Percentiles rank a stretch among this genome's conserved stretches.
Conservation (phyloP, 306 rosid species). For the Amphicarpaea edgeworthii region DNA sequence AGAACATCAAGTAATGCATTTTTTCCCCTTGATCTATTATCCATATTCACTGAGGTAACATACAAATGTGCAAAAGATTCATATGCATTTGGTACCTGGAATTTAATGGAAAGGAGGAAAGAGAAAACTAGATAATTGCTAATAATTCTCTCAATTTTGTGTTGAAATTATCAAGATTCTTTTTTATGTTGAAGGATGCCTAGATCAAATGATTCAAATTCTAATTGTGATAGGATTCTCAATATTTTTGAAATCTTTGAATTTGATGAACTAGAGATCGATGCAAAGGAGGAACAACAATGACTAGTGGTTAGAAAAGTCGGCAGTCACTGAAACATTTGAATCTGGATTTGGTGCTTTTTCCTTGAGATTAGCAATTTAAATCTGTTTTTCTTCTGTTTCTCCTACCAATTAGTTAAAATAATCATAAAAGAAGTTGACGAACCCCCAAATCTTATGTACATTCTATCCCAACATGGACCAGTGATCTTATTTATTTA, state of each 20-base stretch:
- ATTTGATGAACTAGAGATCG: not conserved
- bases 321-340: constrained; percentile 10
- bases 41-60: constrained; percentile 6
- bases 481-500: constrained; percentile 17
- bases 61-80: constrained; percentile 20
- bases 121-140: constrained; percentile 7
- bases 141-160: constrained; percentile 8
- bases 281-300: not conserved
- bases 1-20: constrained; percentile 66
- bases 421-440: not conserved
- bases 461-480: not conserved
- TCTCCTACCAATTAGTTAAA: constrained; percentile 1
- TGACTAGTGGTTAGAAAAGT: not conserved
- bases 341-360: not conserved
- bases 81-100: constrained; percentile 21
- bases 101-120: constrained; percentile 15
- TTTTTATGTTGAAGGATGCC: not conserved
- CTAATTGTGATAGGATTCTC: not conserved
- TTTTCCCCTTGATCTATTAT: constrained; percentile 2
- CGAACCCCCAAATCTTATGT: constrained; percentile 8
- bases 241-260: constrained; percentile 12
- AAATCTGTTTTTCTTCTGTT: constrained; percentile 2
- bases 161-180: constrained; percentile 9
- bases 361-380: constrained; percentile 18
- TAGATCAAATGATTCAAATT: constrained; percentile 4